Percentiles rank a stretch among this genome's conserved stretches.
phyloP scores from a whole-genome alignment of 1,284 basidiomycete genomes.

The Ustilago xerochloae region DNA sequence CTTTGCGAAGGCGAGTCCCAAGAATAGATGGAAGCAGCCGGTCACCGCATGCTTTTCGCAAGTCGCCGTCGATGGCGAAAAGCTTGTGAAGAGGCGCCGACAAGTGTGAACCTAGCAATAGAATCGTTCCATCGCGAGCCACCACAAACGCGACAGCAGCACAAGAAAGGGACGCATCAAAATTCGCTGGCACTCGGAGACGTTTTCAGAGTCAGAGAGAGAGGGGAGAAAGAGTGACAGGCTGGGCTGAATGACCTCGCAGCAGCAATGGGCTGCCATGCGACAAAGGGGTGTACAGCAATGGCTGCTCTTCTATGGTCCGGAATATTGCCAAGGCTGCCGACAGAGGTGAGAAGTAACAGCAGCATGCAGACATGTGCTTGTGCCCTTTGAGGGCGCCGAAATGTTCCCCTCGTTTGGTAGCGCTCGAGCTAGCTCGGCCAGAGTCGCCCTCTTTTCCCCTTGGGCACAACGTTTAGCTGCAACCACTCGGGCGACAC shows the following conservation, averaged over 20 bases:
- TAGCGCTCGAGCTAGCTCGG: background rate
- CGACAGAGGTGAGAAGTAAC: background rate
- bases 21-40: background rate
- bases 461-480: too few relatives aligned
- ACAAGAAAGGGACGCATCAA: background rate
- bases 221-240: background rate
- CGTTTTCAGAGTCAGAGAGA: too few relatives aligned
- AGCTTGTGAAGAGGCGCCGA: background rate
- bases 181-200: background rate
- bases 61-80: background rate
- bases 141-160: background rate
- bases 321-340: background rate
- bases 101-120: too few relatives aligned
- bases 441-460: background rate
- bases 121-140: background rate
- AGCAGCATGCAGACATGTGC: background rate
- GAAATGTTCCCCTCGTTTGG: background rate
- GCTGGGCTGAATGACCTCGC: slow-evolving; percentile 7
- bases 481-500: too few relatives aligned
- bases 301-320: too few relatives aligned
- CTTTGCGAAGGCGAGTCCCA: background rate
- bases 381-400: background rate
- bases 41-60: slow-evolving; percentile 2
- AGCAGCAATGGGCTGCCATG: background rate
- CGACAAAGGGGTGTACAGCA: background rate